Base-by-base conservation (phyloP, 345 rosid species). In the Populus tremula region DNA sequence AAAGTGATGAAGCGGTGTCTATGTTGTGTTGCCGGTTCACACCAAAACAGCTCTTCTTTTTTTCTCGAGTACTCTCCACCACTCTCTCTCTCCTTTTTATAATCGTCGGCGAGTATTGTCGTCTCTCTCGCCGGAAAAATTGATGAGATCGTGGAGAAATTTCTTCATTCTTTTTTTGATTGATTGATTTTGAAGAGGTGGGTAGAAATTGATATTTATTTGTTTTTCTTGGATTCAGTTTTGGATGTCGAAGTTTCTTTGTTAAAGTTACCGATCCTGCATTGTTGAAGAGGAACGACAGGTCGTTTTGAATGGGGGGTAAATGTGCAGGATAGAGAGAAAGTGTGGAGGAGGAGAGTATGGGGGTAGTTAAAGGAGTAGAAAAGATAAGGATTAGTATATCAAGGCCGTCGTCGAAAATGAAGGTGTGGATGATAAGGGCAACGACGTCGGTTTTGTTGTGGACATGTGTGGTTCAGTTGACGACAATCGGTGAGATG, bases 391-490 rank as follows among this genome's bases (percentile, higher is more conserved):
- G 82, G 84, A 70, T 29, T 27, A 72, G 41, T 17, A 29, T 66
- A 49, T 73, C 83, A 12, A 70, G 88, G 80, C 25, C 23, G 47
- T 20, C 49, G 27, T 87, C 97, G 67, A 87, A 86, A 75, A 89
- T 86, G 91, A 91, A 94, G 84, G 78, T 92, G 78, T 94, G 99
- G 99, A 83, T 92, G 88, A 87, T 94, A 73, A 88, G 99, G 3
- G 99, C 98, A 71, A 85, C 97, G 71, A 89, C 97, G 0, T 86
- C 97, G 67, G 87, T 96, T 80, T 83, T 96, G 85, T 85, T 96
- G 4, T 96, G 99, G 99, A 96, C 98, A 35, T 96, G 99, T 76
- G 75, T 91, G 63, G 97, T 96, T 68, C 99, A 96, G 77, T 82
- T 94, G 84, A 91, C 95, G 76, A 89, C 98, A 45, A 49, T 96